A percentile compares a stretch with the other conserved stretches of the same genome.
Evolutionary conservation across 805 yeast species (phyloP).

Genomic region (Ogataea pini): DNA sequence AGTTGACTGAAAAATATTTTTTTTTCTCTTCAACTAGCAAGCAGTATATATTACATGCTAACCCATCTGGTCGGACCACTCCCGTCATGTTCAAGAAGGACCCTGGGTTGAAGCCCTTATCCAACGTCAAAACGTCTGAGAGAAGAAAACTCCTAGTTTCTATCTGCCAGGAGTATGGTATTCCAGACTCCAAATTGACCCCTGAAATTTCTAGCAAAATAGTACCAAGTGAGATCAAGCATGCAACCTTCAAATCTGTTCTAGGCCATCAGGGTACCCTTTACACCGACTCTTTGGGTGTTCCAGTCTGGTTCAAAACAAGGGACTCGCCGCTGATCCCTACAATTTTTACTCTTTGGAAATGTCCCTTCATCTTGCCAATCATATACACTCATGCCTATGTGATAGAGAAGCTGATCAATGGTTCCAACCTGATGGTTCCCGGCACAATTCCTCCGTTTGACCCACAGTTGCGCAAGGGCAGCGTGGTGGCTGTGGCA

Average conservation of each 20-base stretch:
- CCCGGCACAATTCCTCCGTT: slow-evolving; percentile 70
- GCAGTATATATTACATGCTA: no score
- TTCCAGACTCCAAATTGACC: slow-evolving; percentile 42
- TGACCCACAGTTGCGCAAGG: slow-evolving; percentile 48
- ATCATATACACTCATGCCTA: slow-evolving; percentile 67
- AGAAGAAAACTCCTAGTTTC: slow-evolving; percentile 52
- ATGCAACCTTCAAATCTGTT: slow-evolving; percentile 59
- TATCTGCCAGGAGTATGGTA: slow-evolving; percentile 43
- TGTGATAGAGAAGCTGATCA: slow-evolving; percentile 67
- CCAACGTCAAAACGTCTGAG: slow-evolving; percentile 83
- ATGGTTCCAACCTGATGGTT: slow-evolving; percentile 82
- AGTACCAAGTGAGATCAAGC: slow-evolving; percentile 58
- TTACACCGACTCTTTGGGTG: slow-evolving; percentile 60
- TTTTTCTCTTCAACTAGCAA: no score
- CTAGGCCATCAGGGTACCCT: slow-evolving; percentile 56
- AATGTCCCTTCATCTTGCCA: slow-evolving; percentile 65
- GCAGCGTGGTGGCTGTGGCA: slow-evolving; percentile 71
- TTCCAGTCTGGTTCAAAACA: slow-evolving; percentile 72
- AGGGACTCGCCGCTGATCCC: slow-evolving; percentile 63
- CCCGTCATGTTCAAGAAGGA: slow-evolving; percentile 59
- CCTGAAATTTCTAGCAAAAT: slow-evolving; percentile 41
- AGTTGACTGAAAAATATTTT: no score
- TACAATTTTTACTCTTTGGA: slow-evolving; percentile 73
- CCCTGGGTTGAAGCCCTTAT: slow-evolving; percentile 64
- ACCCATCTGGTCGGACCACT: no score